phyloP scores from a whole-genome alignment of 2,329 filamentous ascomycete species.

The Alternaria triticimaculans region DNA sequence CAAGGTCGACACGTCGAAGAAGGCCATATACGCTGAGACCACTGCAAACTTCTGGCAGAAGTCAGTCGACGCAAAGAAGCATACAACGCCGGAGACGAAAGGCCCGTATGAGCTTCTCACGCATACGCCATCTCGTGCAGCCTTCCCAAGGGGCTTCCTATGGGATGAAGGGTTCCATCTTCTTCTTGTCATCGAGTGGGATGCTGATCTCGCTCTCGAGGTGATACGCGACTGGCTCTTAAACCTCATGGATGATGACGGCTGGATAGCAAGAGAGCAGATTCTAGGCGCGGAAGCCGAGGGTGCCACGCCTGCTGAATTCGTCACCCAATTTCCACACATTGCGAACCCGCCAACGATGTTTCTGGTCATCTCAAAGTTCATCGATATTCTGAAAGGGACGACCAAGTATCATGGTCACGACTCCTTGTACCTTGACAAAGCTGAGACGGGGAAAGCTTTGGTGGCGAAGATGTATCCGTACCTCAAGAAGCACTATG shows the following conservation, averaged over 20 bases:
- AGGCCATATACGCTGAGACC: constrained; percentile 88
- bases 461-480: constrained; percentile 82
- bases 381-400: constrained; percentile 64
- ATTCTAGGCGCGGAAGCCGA: constrained; percentile 88
- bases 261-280: constrained; percentile 95
- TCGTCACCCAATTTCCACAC: constrained; percentile 92
- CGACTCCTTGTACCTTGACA: constrained; percentile 61
- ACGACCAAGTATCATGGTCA: constrained; percentile 61
- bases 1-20: constrained; percentile 84
- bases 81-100: constrained; percentile 71
- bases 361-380: constrained; percentile 82
- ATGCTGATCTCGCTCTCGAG: constrained; percentile 82
- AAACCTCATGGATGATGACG: constrained; percentile 85
- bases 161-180: constrained; percentile 98
- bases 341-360: constrained; percentile 96
- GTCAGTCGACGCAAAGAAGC: constrained; percentile 75
- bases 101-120: constrained; percentile 88
- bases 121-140: constrained; percentile 85
- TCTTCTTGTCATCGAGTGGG: constrained; percentile 87
- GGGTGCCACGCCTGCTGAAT: constrained; percentile 87
- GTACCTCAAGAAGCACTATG: constrained; percentile 84
- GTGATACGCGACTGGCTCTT: constrained; percentile 93
- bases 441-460: constrained; percentile 68
- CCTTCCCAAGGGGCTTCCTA: constrained; percentile 92
- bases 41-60: constrained; percentile 95